Conservation (phyloP, 2,329 filamentous ascomycete species). For the Fusarium neocosmosporiellum region DNA sequence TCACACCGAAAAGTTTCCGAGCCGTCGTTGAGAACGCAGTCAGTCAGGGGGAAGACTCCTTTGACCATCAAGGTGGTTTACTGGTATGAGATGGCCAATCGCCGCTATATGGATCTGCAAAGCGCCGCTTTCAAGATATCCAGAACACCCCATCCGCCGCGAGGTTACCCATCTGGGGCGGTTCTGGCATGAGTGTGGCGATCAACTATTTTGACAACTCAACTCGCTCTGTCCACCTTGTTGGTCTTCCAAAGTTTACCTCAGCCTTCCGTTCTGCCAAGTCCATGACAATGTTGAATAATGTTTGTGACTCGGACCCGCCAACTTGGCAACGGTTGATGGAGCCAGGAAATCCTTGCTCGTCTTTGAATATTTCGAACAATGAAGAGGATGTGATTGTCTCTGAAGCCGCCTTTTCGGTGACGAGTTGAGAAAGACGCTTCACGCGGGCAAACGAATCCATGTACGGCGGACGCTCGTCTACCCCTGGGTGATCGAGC, state of each 20-base stretch:
- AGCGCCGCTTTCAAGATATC: no score
- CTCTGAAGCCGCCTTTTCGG: neutral
- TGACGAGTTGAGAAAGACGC: constrained; percentile 15
- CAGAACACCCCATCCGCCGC: no score
- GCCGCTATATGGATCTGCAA: no score
- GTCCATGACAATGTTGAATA: constrained; percentile 39
- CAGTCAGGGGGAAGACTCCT: neutral
- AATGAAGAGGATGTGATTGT: neutral
- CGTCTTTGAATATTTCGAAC: constrained; percentile 35
- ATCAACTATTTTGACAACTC: neutral
- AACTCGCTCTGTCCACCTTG: constrained; percentile 12
- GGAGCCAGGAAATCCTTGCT: constrained; percentile 26
- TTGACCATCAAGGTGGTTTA: neutral
- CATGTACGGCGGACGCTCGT: constrained; percentile 27
- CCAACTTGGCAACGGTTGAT: constrained; percentile 27
- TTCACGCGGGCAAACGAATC: constrained; percentile 23
- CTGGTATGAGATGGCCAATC: neutral
- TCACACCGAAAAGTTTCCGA: neutral
- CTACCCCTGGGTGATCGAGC: constrained; percentile 22
- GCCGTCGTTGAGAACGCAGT: neutral
- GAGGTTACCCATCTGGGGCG: no score
- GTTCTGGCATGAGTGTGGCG: no score
- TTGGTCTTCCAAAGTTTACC: constrained; percentile 25
- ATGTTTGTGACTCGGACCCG: constrained; percentile 9
- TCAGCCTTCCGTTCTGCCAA: constrained; percentile 4